These are phyloP conservation scores for Trametes cingulata DNA, from an alignment of 768 basidiomycete species.

Conservation along the genomic window DNA sequence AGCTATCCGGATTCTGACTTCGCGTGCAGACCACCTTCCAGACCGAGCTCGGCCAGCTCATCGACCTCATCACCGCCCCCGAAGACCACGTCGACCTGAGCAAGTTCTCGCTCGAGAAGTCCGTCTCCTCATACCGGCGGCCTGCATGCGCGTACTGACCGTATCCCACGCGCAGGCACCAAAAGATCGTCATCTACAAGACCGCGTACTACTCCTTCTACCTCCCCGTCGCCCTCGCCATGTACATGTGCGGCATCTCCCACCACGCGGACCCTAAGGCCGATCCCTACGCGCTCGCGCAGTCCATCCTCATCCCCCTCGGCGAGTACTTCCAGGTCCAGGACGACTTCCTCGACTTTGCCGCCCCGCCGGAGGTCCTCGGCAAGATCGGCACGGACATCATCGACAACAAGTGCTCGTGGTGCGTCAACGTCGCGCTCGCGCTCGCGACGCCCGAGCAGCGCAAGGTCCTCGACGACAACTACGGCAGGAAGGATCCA, in stretches of 20 bases:
- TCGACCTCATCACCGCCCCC: constrained; percentile 94
- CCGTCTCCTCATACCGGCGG: constrained; percentile 21
- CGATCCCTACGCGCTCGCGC: constrained; percentile 70
- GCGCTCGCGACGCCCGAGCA: constrained; percentile 54
- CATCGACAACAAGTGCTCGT: constrained; percentile 97
- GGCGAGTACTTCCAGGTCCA: constrained; percentile 99
- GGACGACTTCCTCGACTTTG: constrained; percentile 95
- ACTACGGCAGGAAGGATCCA: constrained; percentile 63
- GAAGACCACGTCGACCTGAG: constrained; percentile 84
- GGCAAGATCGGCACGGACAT: constrained; percentile 99
- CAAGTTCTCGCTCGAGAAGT: constrained; percentile 89
- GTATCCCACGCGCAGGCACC: constrained; percentile 58
- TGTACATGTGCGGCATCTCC: constrained; percentile 74
- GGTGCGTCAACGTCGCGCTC: constrained; percentile 91
- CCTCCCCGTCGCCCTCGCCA: constrained; percentile 93
- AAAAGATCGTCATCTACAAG: constrained; percentile 94
- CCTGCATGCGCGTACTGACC: neutral
- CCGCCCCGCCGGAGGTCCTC: constrained; percentile 85
- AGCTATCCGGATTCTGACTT: neutral
- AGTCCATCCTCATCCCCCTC: constrained; percentile 82
- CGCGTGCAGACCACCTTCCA: constrained; percentile 62
- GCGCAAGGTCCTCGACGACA: constrained; percentile 58
- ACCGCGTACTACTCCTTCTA: constrained; percentile 99
- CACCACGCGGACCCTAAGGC: constrained; percentile 44
- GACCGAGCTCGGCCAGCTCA: constrained; percentile 95